Conservation (phyloP, 2,329 filamentous ascomycete species). For the Colletotrichum sublineola region DNA sequence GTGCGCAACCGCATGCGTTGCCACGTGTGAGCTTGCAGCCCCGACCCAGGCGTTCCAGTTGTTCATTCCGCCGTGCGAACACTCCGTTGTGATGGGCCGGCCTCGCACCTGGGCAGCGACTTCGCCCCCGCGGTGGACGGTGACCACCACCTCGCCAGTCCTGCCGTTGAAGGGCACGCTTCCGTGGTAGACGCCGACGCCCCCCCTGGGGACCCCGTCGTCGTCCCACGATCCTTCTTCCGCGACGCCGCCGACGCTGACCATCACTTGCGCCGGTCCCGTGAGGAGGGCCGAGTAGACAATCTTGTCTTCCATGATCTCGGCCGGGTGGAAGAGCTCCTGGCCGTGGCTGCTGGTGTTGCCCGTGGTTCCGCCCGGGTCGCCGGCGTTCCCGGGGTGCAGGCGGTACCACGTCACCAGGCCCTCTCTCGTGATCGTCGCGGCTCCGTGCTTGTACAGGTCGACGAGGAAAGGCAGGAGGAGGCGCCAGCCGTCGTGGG, state of each 20-base stretch:
- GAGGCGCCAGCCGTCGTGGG: slow-evolving; percentile 65
- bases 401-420: slow-evolving; percentile 49
- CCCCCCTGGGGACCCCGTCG: slow-evolving; percentile 44
- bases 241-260: slow-evolving; percentile 48
- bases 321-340: slow-evolving; percentile 42
- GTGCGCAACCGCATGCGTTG: slow-evolving; percentile 28
- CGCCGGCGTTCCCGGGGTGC: slow-evolving; percentile 42
- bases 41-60: slow-evolving; percentile 44
- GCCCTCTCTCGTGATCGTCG: slow-evolving; percentile 46
- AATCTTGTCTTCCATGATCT: slow-evolving; percentile 44
- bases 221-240: slow-evolving; percentile 43
- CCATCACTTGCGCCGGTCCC: slow-evolving; percentile 44
- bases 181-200: slow-evolving; percentile 50
- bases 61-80: slow-evolving; percentile 33
- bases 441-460: slow-evolving; percentile 50
- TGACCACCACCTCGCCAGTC: slow-evolving; percentile 47
- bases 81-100: slow-evolving; percentile 32
- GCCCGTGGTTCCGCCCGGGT: slow-evolving; percentile 46
- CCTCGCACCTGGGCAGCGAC: slow-evolving; percentile 34
- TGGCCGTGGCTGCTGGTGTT: slow-evolving; percentile 49
- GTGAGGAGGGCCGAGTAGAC: slow-evolving; percentile 48
- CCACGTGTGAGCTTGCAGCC: background rate
- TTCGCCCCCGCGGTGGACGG: slow-evolving; percentile 21
- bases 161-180: slow-evolving; percentile 45
- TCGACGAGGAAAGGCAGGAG: slow-evolving; percentile 57